Conservation (phyloP, 2,329 filamentous ascomycete genomes). For the Cercospora zeina region DNA sequence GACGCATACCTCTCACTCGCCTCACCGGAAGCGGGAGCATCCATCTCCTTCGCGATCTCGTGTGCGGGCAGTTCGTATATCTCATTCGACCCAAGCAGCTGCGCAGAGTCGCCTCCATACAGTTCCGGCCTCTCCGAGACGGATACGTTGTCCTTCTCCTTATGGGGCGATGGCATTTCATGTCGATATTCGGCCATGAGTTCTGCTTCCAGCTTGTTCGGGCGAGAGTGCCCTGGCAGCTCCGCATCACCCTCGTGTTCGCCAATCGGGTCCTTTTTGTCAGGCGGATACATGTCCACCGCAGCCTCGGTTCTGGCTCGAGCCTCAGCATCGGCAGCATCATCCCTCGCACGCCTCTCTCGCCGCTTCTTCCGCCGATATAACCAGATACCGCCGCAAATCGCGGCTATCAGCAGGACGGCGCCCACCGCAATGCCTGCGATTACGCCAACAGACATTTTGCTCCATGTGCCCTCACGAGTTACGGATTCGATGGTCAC, state of each 20-base stretch:
- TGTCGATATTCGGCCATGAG: not conserved
- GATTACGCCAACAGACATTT: not conserved
- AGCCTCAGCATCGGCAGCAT: not conserved
- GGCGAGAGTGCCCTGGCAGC: not conserved
- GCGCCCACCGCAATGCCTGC: constrained; percentile 10
- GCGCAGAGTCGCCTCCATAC: not conserved
- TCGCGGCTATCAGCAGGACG: not conserved
- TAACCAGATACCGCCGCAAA: not conserved
- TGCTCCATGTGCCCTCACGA: not conserved
- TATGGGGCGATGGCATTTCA: not conserved
- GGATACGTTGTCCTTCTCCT: not conserved
- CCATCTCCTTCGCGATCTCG: constrained; percentile 7
- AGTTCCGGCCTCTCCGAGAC: not conserved
- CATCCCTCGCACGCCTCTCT: not conserved
- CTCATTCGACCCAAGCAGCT: constrained; percentile 6
- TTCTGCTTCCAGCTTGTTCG: constrained; percentile 3
- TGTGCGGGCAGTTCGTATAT: constrained; percentile 1
- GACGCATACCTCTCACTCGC: not conserved
- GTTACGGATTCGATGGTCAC: constrained; percentile 9
- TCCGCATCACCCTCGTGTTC: not conserved
- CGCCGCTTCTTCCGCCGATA: not conserved
- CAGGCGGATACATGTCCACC: constrained; percentile 3
- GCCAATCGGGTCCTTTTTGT: not conserved
- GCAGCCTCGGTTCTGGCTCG: not conserved
- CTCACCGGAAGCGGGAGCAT: not conserved